These are phyloP conservation scores for Gentiana dahurica DNA, from an alignment of 257 asterid species.

Conservation along the genomic window DNA sequence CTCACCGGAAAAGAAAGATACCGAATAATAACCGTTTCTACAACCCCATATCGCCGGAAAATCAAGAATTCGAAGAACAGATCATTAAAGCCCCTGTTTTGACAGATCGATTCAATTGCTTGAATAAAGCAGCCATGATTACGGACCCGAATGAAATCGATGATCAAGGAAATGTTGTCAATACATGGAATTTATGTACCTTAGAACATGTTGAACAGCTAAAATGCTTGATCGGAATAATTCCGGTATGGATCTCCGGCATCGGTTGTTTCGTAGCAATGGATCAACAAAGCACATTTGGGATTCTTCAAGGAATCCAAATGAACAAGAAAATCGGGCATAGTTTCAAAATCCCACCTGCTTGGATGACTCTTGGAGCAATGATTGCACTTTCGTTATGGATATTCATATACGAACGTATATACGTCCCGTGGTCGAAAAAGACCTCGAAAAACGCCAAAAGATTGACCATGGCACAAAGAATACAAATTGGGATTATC, in stretches of 20 bases:
- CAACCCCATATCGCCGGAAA: conserved; percentile 12
- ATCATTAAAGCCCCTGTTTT: neutral
- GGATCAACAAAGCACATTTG: conserved; percentile 11
- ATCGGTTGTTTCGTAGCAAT: conserved; percentile 9
- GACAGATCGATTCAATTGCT: conserved; percentile 14
- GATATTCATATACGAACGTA: conserved; percentile 34
- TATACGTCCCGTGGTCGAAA: conserved; percentile 29
- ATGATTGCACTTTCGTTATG: conserved; percentile 18
- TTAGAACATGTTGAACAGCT: conserved; percentile 27
- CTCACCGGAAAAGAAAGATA: conserved; percentile 14
- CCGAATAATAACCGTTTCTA: conserved; percentile 19
- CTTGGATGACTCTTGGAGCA: conserved; percentile 14
- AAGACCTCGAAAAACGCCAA: conserved; percentile 22
- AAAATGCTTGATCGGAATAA: conserved; percentile 17
- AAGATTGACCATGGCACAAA: conserved; percentile 26
- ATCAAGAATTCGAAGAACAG: conserved; percentile 2
- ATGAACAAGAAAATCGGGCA: conserved; percentile 11
- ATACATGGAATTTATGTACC: conserved; percentile 25
- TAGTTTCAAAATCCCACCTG: conserved; percentile 25
- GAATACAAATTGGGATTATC: conserved; percentile 40
- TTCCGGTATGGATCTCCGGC: conserved; percentile 24
- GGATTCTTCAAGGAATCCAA: conserved; percentile 18
- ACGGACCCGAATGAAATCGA: conserved; percentile 14
- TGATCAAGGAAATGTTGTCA: conserved; percentile 14
- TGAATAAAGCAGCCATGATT: conserved; percentile 28